A percentile compares a stretch with the other conserved stretches of the same genome.
Evolutionary conservation across 257 asterid species (phyloP).

Genomic region (Haberlea rhodopensis): DNA sequence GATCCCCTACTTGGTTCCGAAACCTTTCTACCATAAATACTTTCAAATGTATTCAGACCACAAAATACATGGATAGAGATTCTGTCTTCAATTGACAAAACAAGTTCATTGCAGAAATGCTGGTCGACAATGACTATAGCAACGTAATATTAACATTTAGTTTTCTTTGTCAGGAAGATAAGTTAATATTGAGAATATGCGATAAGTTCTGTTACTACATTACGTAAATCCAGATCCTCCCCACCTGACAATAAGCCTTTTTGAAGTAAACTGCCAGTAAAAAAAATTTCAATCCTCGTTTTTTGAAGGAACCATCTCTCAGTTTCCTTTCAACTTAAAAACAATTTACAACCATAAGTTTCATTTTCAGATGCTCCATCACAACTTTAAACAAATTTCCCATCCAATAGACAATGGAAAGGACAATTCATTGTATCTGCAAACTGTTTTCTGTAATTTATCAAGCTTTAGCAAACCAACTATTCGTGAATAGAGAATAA

Average conservation of each 20-base stretch:
- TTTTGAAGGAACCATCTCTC: too few relatives aligned
- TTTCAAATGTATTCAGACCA: too few relatives aligned
- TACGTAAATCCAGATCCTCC: background rate
- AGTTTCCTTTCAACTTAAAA: too few relatives aligned
- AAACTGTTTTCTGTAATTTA: constrained; percentile 8
- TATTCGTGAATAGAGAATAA: too few relatives aligned
- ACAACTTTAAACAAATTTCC: constrained; percentile 5
- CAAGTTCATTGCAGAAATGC: background rate
- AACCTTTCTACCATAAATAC: too few relatives aligned
- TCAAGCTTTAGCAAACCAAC: background rate
- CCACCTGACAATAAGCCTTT: too few relatives aligned
- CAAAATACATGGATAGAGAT: too few relatives aligned
- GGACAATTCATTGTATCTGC: background rate
- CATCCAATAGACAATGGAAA: constrained; percentile 14
- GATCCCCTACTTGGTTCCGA: too few relatives aligned
- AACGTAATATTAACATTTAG: too few relatives aligned
- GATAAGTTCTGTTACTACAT: background rate
- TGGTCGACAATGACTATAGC: too few relatives aligned
- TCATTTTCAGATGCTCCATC: background rate
- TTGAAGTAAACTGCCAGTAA: too few relatives aligned
- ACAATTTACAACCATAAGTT: constrained; percentile 3
- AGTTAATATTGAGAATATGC: background rate
- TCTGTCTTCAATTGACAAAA: background rate
- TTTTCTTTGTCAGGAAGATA: background rate
- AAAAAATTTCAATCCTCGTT: background rate